Evolutionary conservation across 202 grass and related monocot species (phyloP).

Genomic region (Elaeis oleifera): DNA sequence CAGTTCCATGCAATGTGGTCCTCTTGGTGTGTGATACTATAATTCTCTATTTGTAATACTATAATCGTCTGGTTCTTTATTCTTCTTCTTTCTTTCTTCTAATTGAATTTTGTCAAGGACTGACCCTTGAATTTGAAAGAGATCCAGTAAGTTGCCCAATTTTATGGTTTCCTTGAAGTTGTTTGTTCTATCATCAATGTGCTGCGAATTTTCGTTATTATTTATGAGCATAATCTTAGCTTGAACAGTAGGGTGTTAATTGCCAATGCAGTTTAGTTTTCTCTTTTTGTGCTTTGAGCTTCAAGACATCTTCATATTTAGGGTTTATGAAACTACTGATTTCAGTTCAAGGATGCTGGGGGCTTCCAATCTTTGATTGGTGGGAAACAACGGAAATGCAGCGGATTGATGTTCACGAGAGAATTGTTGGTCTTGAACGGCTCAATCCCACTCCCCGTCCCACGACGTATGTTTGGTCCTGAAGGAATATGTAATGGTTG

Average conservation of each 20-base stretch:
- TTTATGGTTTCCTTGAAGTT: too few relatives aligned
- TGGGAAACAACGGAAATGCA: conserved; percentile 82
- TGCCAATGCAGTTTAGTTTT: background rate
- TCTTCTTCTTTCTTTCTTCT: too few relatives aligned
- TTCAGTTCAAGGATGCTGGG: conserved; percentile 93
- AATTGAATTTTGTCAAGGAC: too few relatives aligned
- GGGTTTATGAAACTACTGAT: conserved; percentile 5
- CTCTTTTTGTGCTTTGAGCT: background rate
- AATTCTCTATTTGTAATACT: too few relatives aligned
- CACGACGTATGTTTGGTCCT: conserved; percentile 49
- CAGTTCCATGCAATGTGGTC: too few relatives aligned
- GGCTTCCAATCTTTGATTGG: conserved; percentile 69
- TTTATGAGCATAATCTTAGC: background rate
- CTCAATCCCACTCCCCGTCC: conserved; percentile 75
- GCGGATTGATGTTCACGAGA: conserved; percentile 83
- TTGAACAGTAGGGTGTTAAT: background rate
- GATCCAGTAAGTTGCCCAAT: too few relatives aligned
- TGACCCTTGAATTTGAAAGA: too few relatives aligned
- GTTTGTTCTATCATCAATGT: too few relatives aligned
- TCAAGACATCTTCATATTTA: conserved; percentile 5
- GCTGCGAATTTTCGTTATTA: too few relatives aligned
- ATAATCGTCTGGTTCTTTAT: too few relatives aligned
- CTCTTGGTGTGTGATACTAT: too few relatives aligned
- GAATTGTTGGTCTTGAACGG: conserved; percentile 81
- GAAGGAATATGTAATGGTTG: conserved; percentile 1